Base-by-base conservation (phyloP, 169 alveolate genomes). In the Plasmodium billcollinsi region DNA sequence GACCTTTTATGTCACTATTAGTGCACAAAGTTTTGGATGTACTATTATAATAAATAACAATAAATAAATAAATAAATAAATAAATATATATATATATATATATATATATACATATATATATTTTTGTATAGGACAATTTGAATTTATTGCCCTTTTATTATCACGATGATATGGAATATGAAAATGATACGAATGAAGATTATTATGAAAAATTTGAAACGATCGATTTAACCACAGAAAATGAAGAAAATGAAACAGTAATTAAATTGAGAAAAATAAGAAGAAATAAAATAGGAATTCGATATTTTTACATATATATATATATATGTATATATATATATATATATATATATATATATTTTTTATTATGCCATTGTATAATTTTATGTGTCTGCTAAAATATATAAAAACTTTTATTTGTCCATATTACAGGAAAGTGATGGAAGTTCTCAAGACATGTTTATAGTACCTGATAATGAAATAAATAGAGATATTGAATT, bases 381-480 rank as follows among this genome's bases (percentile, higher is more conserved):
- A 5, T 33, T 3, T 33, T 33, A 33, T 33, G 45, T 33, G 45
- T 33, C 45, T 33, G 1, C 45, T 33, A 33, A 33, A 5, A 33
- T 33, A 33, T 33, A 33, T 33, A 33, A 33, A 26, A 26, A 9
- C 61, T 63, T 75, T 67, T 54, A 62, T 24, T 52, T 62, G 9
- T 33, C 45, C 45, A 56, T 15, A 54, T 43, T 15, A 61, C 63
- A 80, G 90, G 90, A 80, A 67, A 80, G 90, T 59, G 90, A 80
- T 45, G 90, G 90, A 61, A 80, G 90, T 49, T 80, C 90, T 5
- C 90, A 80, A 80, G 90, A 80, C n/a, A 80, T 80, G 90, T 80
- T 80, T 70, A 80, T 80, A 29, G 90, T 80, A n/a, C 90, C 90
- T 12, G 90, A 80, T 67, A 80, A 80, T 45, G 90, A 80, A 67